Percentiles rank a stretch among this genome's conserved stretches.
Evolutionary conservation across 208 protist species (phyloP).

Genomic region (Acanthamoeba sp.): DNA sequence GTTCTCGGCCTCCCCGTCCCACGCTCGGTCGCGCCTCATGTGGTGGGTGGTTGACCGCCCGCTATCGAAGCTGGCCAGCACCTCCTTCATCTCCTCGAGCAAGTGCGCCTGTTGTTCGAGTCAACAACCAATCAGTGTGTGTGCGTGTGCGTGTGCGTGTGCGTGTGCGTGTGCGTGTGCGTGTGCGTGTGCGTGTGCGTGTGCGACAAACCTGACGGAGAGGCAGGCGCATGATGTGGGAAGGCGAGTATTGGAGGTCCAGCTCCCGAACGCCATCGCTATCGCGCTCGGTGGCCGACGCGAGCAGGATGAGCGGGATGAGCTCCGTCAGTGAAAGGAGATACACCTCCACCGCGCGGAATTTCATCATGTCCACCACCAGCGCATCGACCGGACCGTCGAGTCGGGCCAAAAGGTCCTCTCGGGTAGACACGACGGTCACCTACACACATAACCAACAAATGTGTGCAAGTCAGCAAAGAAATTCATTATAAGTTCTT

Average conservation of each 20-base stretch:
- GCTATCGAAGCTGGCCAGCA: not conserved
- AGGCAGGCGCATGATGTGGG: conserved; percentile 12
- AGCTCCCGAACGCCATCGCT: not conserved
- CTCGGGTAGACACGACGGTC: not conserved
- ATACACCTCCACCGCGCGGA: not conserved
- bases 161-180: not conserved
- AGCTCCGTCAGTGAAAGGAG: not conserved
- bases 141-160: not conserved
- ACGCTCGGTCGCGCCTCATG: not conserved
- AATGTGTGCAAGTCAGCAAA: not conserved
- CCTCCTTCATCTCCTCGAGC: conserved; percentile 16
- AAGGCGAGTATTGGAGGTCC: not conserved
- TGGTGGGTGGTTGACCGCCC: not conserved
- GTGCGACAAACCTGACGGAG: conserved; percentile 9
- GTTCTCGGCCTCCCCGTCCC: not conserved
- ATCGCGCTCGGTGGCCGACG: not conserved
- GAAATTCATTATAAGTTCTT: not conserved
- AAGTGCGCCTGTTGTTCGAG: not conserved
- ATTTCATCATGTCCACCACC: not conserved
- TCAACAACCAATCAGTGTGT: not conserved
- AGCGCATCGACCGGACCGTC: conserved; percentile 3
- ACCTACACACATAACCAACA: not conserved
- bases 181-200: not conserved
- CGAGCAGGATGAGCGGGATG: not conserved
- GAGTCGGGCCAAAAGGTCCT: not conserved